Percentiles rank a stretch among this genome's conserved stretches.
phyloP scores from a whole-genome alignment of 495 filamentous ascomycete genomes.

The Entonaema liquescens region DNA sequence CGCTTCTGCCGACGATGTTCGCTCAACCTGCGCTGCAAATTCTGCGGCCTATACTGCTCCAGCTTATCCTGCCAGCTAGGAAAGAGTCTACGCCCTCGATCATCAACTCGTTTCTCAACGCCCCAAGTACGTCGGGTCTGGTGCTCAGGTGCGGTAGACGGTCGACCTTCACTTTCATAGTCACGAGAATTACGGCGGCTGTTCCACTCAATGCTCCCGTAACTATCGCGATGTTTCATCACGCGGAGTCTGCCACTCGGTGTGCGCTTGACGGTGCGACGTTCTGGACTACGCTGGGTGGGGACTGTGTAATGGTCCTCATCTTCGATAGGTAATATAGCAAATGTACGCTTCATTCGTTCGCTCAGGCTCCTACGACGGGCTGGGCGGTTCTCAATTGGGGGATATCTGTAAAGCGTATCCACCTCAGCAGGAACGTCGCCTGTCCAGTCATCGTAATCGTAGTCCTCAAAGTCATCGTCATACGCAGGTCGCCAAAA shows the following conservation, averaged over 20 bases:
- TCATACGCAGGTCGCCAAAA: slow-evolving; percentile 83
- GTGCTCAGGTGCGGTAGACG: slow-evolving; percentile 47
- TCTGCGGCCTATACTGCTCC: slow-evolving; percentile 55
- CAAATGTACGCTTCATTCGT: slow-evolving; percentile 61
- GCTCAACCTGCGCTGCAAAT: slow-evolving; percentile 63
- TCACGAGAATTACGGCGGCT: slow-evolving; percentile 29
- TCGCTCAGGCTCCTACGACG: slow-evolving; percentile 60
- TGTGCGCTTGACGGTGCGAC: slow-evolving; percentile 59
- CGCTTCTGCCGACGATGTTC: slow-evolving; percentile 71
- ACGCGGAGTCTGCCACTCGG: slow-evolving; percentile 60
- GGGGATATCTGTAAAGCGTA: slow-evolving; percentile 50
- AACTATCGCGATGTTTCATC: slow-evolving; percentile 56
- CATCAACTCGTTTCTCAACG: slow-evolving; percentile 40
- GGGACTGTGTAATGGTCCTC: slow-evolving; percentile 48
- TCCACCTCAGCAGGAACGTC: slow-evolving; percentile 38
- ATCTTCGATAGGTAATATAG: slow-evolving; percentile 58
- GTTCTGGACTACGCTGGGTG: slow-evolving; percentile 53
- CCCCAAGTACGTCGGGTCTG: slow-evolving; percentile 39
- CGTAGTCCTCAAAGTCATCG: slow-evolving; percentile 62
- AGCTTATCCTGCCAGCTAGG: slow-evolving; percentile 50
- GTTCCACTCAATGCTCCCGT: slow-evolving; percentile 46
- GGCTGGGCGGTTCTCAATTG: slow-evolving; percentile 53
- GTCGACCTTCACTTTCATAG: slow-evolving; percentile 36
- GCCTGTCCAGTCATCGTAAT: slow-evolving; percentile 50
- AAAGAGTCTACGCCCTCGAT: slow-evolving; percentile 44